These are phyloP conservation scores for Boletus sensibilis DNA, from an alignment of 768 basidiomycete species.

Conservation along the genomic window DNA sequence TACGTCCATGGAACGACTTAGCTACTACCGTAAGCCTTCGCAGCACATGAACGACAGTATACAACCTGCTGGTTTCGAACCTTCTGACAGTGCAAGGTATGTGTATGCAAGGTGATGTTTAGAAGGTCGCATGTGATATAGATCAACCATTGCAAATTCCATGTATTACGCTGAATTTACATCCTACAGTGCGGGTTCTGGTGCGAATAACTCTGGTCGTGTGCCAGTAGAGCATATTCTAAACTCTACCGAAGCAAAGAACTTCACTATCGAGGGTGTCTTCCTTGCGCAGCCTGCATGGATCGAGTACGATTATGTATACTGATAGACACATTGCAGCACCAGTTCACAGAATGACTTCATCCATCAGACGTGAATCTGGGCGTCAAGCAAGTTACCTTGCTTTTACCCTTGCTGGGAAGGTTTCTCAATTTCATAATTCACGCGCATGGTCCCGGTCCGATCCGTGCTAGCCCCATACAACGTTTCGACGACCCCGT, in stretches of 20 bases:
- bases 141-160: constrained; percentile 50
- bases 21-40: no score
- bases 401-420: not conserved
- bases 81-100: no score
- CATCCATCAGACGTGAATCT: not conserved
- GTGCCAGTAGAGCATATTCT: constrained; percentile 49
- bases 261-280: constrained; percentile 49
- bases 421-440: not conserved
- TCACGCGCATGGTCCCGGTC: not conserved
- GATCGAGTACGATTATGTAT: constrained; percentile 52
- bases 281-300: constrained; percentile 50
- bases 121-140: constrained; percentile 9
- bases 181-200: constrained; percentile 54
- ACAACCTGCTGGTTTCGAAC: no score
- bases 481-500: not conserved
- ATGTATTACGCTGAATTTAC: constrained; percentile 55
- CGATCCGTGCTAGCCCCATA: not conserved
- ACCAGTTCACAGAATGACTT: not conserved
- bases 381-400: not conserved
- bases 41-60: no score
- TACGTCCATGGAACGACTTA: no score
- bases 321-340: constrained; percentile 23
- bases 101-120: not conserved
- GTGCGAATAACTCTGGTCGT: constrained; percentile 45
- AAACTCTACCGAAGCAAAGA: constrained; percentile 37